Evolutionary conservation across 805 yeast species (phyloP), one percentile per base, ranked within the genome.

Genomic region (Hanseniaspora guilliermondii): DNA sequence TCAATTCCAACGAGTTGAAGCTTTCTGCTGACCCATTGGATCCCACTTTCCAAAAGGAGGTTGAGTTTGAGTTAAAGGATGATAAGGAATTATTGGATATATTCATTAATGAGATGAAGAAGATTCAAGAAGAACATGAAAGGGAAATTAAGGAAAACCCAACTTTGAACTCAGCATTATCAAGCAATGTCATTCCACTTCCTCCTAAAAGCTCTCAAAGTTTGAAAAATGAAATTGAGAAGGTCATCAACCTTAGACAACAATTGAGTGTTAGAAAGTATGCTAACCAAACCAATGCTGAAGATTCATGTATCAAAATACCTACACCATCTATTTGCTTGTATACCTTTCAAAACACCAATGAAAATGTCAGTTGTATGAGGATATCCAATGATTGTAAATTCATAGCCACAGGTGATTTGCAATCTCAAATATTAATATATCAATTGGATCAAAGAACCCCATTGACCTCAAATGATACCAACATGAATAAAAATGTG

Each of bases 331-430:
- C 95, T 55, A 95, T 91, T 36, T 93, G 97, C 68, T 87, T 91
- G 95, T 93, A 93, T 72, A 91, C 97, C 0, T 89, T 93, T 71
- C 98, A 93, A 73, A 93, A 93, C 69, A 86, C 97, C 11, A 83
- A 87, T 65, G 83, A 84, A 59, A 94, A 85, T 58, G 72, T 93
- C 75, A 85, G 94, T n/a, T 79, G 88, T 49, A 65, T 91, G 47
- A 85, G 82, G 58, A 91, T 91, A 71, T 87, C 91, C 62, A 85
- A 83, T 53, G 97, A 91, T 67, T 80, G 91, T 17, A 80, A 89
- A 22, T 62, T 88, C 58, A 83, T 87, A 32, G 97, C 97, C 2
- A 96, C 89, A 35, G 97, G 98, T 9, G 93, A 53, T 33, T 36
- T 33, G 17, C 40, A 42, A 24, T 53, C 50, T n/a, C 55, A 52